Percentiles rank a stretch among this genome's conserved stretches.
These are phyloP conservation scores for Vanrija humicola DNA, from an alignment of 1,284 basidiomycete species.

Conservation along the genomic window DNA sequence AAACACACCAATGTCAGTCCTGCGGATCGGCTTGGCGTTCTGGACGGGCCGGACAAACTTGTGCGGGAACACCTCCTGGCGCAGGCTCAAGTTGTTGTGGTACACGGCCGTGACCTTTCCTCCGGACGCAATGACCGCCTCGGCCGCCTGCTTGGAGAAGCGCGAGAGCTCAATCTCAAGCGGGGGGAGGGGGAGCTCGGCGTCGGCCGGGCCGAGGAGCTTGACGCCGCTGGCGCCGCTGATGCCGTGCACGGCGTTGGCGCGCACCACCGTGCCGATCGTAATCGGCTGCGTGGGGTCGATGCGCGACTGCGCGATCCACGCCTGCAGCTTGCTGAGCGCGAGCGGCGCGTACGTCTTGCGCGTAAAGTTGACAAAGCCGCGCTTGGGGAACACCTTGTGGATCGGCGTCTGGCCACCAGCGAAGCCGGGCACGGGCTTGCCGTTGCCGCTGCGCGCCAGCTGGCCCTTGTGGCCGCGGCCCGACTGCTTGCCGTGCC, in stretches of 20 bases:
- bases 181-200: constrained; percentile 52
- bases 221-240: constrained; percentile 77
- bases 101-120: constrained; percentile 87
- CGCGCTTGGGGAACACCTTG: constrained; percentile 87
- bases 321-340: constrained; percentile 80
- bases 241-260: constrained; percentile 81
- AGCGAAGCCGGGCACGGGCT: constrained; percentile 78
- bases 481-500: constrained; percentile 85
- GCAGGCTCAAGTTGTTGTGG: constrained; percentile 80
- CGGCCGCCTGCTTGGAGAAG: constrained; percentile 80
- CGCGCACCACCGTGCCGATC: constrained; percentile 74
- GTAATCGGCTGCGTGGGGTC: constrained; percentile 80
- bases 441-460: constrained; percentile 85
- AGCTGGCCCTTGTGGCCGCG: constrained; percentile 96
- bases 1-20: constrained; percentile 73
- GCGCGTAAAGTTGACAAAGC: constrained; percentile 78
- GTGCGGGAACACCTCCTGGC: constrained; percentile 66
- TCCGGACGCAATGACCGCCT: constrained; percentile 74
- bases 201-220: constrained; percentile 71
- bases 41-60: constrained; percentile 55
- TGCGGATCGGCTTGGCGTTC: constrained; percentile 73
- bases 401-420: constrained; percentile 94
- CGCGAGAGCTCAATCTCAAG: constrained; percentile 80
- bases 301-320: constrained; percentile 81
- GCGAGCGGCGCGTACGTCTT: constrained; percentile 80